These are phyloP conservation scores for Tilletia walkeri DNA, from an alignment of 1,284 basidiomycete species.

Conservation along the genomic window DNA sequence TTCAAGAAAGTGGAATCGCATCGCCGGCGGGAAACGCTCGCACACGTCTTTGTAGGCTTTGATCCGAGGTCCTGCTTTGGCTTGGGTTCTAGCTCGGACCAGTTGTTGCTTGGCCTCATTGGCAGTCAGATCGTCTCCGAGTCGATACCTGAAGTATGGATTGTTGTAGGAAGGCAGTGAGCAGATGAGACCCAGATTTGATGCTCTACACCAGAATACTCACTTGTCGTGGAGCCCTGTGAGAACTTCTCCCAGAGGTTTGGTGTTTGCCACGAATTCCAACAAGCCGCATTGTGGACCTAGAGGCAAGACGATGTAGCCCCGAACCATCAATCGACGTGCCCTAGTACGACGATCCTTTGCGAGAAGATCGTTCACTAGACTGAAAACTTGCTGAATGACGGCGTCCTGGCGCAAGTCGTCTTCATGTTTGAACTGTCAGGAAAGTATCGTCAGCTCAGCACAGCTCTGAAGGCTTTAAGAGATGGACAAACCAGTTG, in stretches of 20 bases:
- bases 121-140: not conserved
- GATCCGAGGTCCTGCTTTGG: slow-evolving; percentile 32
- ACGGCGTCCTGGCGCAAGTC: slow-evolving; percentile 95
- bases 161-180: not conserved
- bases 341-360: slow-evolving; percentile 73
- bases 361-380: slow-evolving; percentile 77
- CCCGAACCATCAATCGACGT: slow-evolving; percentile 73
- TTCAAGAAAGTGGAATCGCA: slow-evolving; percentile 92
- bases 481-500: slow-evolving; percentile 68
- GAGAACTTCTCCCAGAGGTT: slow-evolving; percentile 69
- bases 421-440: slow-evolving; percentile 83
- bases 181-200: not conserved
- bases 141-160: not conserved
- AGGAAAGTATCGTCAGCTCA: not conserved
- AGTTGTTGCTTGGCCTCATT: slow-evolving; percentile 5
- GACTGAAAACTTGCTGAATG: slow-evolving; percentile 95
- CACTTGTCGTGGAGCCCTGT: slow-evolving; percentile 62
- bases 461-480: not conserved
- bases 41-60: slow-evolving; percentile 63
- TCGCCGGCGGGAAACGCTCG: slow-evolving; percentile 72
- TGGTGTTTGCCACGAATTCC: slow-evolving; percentile 84
- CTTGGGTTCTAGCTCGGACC: slow-evolving; percentile 40
- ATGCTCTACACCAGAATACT: not conserved
- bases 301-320: slow-evolving; percentile 85
- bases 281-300: slow-evolving; percentile 78